Percentiles rank a stretch among this genome's conserved stretches.
phyloP scores from a whole-genome alignment of 1,139 yeast genomes.

The Candida dubliniensis region DNA sequence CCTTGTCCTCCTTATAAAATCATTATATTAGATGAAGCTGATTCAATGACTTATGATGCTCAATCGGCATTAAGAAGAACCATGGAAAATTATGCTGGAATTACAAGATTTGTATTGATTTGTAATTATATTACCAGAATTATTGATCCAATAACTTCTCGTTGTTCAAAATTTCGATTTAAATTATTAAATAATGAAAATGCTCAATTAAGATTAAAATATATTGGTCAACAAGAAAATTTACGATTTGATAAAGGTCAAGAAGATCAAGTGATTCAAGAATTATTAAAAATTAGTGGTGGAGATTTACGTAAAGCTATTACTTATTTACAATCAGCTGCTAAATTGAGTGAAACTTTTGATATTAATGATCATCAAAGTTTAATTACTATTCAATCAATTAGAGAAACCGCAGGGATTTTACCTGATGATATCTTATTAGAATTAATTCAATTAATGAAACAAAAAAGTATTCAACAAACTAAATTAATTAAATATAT shows the following conservation, averaged over 20 bases:
- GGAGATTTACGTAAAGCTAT: slow-evolving; percentile 96
- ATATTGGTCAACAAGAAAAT: slow-evolving; percentile 58
- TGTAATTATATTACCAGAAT: slow-evolving; percentile 96
- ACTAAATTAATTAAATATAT: slow-evolving; percentile 45
- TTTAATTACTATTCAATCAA: slow-evolving; percentile 43
- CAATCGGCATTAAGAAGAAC: slow-evolving; percentile 94
- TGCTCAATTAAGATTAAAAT: slow-evolving; percentile 65
- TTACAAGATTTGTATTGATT: slow-evolving; percentile 88
- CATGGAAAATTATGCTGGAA: slow-evolving; percentile 90
- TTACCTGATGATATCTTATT: slow-evolving; percentile 59
- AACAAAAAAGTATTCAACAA: slow-evolving; percentile 32
- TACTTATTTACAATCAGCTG: slow-evolving; percentile 85
- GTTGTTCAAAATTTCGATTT: slow-evolving; percentile 94
- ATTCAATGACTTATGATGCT: slow-evolving; percentile 98
- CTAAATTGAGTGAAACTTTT: slow-evolving; percentile 51
- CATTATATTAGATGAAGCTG: slow-evolving; percentile 90
- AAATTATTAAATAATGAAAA: slow-evolving; percentile 69
- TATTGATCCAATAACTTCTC: slow-evolving; percentile 92
- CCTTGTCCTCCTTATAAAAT: slow-evolving; percentile 96
- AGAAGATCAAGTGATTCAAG: slow-evolving; percentile 51
- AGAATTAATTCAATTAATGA: slow-evolving; percentile 40
- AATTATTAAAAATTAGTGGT: slow-evolving; percentile 64
- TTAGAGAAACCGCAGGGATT: slow-evolving; percentile 83
- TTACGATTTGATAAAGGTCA: slow-evolving; percentile 33
- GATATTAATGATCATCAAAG: slow-evolving; percentile 26